Conservation (phyloP, 306 rosid species). For the Prunus kanzakura region DNA sequence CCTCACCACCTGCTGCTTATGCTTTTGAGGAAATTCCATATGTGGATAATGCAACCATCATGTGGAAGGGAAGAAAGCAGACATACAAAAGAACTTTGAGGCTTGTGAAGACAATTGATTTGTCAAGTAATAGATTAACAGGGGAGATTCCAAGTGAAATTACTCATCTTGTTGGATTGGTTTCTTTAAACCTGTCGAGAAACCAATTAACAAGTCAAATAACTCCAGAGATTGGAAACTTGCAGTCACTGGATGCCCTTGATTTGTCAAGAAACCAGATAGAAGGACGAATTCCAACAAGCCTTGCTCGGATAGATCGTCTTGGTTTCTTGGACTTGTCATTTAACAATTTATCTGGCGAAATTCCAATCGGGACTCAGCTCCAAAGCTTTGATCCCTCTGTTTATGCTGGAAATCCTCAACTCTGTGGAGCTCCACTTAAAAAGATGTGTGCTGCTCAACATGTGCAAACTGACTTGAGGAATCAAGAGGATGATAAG, state of each 20-base stretch:
- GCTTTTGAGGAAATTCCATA: too few species aligned
- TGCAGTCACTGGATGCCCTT: background rate
- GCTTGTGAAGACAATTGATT: constrained; percentile 7
- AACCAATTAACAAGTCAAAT: background rate
- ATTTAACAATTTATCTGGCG: constrained; percentile 3
- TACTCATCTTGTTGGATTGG: constrained; percentile 1
- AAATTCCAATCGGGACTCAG: constrained; percentile 7
- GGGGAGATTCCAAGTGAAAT: background rate
- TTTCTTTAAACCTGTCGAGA: constrained; percentile 19
- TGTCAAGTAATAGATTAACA: constrained; percentile 4
- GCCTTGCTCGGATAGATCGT: background rate
- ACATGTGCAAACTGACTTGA: rapidly evolving
- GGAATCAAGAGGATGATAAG: background rate
- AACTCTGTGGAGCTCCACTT: constrained; percentile 15
- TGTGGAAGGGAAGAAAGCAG: background rate
- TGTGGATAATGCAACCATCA: background rate
- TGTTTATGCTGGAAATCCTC: constrained; percentile 5
- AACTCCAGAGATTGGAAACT: background rate
- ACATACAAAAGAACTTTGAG: background rate
- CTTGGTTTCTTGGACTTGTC: constrained; percentile 5
- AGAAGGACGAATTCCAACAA: constrained; percentile 1
- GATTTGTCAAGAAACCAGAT: constrained; percentile 18
- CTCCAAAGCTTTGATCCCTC: constrained; percentile 1
- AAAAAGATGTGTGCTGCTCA: background rate
- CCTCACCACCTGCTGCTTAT: too few species aligned